Conservation (phyloP, 345 rosid genomes). For the Arabidopsis suecica region DNA sequence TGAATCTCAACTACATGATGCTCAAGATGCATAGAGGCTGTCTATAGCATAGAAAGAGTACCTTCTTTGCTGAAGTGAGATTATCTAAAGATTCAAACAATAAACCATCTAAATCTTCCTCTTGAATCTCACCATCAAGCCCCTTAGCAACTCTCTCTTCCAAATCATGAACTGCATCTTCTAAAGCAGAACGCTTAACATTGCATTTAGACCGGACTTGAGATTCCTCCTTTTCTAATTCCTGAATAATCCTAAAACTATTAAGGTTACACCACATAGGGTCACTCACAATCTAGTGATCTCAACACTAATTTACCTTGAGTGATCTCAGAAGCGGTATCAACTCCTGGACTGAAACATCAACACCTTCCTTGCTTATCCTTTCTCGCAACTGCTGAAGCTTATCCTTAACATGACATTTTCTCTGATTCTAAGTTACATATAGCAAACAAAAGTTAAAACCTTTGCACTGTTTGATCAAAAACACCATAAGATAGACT, state of each 20-base stretch:
- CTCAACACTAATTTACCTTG: slow-evolving; percentile 49
- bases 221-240: slow-evolving; percentile 57
- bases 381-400: slow-evolving; percentile 52
- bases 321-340: slow-evolving; percentile 51
- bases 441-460: slow-evolving; percentile 2
- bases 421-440: slow-evolving; percentile 53
- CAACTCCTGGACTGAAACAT: slow-evolving; percentile 51
- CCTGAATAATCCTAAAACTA: slow-evolving; percentile 47
- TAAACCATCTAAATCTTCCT: slow-evolving; percentile 49
- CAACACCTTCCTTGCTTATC: slow-evolving; percentile 43
- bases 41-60: slow-evolving; percentile 12
- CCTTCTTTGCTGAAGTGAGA: slow-evolving; percentile 67
- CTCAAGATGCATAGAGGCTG: slow-evolving; percentile 2
- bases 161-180: slow-evolving; percentile 53
- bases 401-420: slow-evolving; percentile 42
- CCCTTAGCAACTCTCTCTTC: slow-evolving; percentile 54
- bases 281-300: not conserved
- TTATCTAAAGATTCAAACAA: slow-evolving; percentile 50
- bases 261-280: slow-evolving; percentile 11
- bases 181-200: slow-evolving; percentile 53
- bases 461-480: slow-evolving; percentile 14
- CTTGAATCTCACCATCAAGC: slow-evolving; percentile 43
- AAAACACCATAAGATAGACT: slow-evolving; percentile 4
- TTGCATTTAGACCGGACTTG: slow-evolving; percentile 47
- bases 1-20: slow-evolving; percentile 1